Evolutionary conservation across 2,329 filamentous ascomycete species (phyloP).

Genomic region (Aspergillus amoenus): DNA sequence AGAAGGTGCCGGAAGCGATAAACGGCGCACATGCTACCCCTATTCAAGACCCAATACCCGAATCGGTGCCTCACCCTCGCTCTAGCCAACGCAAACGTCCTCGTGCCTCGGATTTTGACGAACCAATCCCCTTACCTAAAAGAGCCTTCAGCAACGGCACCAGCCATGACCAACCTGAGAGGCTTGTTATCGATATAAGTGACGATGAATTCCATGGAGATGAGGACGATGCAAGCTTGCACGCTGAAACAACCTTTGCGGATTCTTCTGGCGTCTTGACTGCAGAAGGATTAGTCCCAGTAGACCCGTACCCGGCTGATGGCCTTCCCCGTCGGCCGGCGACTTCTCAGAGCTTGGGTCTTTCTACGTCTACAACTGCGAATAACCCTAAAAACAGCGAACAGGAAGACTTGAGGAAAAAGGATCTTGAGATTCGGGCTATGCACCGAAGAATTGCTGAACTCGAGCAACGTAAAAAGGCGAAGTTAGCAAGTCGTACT

Average conservation of each 20-base stretch:
- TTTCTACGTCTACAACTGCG: conserved; percentile 35
- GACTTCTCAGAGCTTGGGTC: conserved; percentile 42
- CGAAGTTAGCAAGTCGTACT: conserved; percentile 39
- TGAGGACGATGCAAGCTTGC: conserved; percentile 31
- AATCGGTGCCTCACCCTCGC: conserved; percentile 24
- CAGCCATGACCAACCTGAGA: conserved; percentile 44
- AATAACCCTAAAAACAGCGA: conserved; percentile 38
- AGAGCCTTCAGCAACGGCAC: conserved; percentile 61
- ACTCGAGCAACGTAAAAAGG: conserved; percentile 44
- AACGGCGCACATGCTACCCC: conserved; percentile 9
- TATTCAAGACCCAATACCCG: conserved; percentile 15
- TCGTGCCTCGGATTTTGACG: conserved; percentile 70
- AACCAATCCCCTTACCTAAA: conserved; percentile 53
- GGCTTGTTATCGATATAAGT: conserved; percentile 80
- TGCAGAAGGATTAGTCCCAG: conserved; percentile 33
- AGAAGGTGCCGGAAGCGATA: conserved; percentile 13
- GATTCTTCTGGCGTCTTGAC: conserved; percentile 18
- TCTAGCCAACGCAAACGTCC: conserved; percentile 54
- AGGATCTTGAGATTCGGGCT: conserved; percentile 49
- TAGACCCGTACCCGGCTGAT: conserved; percentile 49
- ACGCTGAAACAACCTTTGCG: conserved; percentile 30
- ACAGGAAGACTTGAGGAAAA: conserved; percentile 46
- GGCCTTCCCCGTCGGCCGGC: conserved; percentile 41
- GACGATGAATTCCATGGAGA: conserved; percentile 60
- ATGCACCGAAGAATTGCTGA: conserved; percentile 53